Evolutionary conservation across 139 green algal genomes (phyloP).

Genomic region (Diplosphaera chodatii): DNA sequence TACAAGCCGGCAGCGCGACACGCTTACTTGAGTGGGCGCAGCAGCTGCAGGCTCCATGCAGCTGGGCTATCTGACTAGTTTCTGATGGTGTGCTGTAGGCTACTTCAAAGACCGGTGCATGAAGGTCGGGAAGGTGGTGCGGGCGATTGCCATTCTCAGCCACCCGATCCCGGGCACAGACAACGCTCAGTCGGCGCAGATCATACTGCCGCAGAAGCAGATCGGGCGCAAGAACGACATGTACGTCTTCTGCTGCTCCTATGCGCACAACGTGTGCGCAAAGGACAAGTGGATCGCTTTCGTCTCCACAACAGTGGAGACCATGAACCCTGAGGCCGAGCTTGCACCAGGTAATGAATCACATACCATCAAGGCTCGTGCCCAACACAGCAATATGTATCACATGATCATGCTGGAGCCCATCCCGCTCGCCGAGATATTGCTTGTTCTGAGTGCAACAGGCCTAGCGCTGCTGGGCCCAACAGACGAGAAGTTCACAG

Average conservation of each 20-base stretch:
- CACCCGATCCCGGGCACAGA: constrained; percentile 95
- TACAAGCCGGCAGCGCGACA: too few relatives aligned
- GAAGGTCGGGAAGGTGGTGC: constrained; percentile 64
- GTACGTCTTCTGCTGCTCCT: constrained; percentile 98
- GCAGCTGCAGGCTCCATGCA: too few relatives aligned
- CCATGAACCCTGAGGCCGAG: constrained; percentile 55
- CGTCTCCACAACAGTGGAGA: constrained; percentile 93
- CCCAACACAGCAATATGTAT: too few relatives aligned
- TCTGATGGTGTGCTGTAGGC: too few relatives aligned
- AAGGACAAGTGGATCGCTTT: constrained; percentile 96
- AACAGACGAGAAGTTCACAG: constrained; percentile 92
- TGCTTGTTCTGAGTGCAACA: too few relatives aligned
- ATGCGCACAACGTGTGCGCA: constrained; percentile 84
- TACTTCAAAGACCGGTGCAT: background rate
- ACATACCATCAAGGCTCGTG: too few relatives aligned
- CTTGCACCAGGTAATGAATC: too few relatives aligned
- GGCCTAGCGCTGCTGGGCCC: constrained; percentile 86
- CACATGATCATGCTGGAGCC: too few relatives aligned
- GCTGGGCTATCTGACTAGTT: too few relatives aligned
- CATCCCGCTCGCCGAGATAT: too few relatives aligned
- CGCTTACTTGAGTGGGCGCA: too few relatives aligned
- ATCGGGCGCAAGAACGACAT: constrained; percentile 80
- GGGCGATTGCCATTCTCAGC: constrained; percentile 84
- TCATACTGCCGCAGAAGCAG: constrained; percentile 99
- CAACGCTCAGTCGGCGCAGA: constrained; percentile 80